Evolutionary conservation across 2,329 filamentous ascomycete genomes (phyloP), one percentile per base, ranked within the genome.

Genomic region (Calycina herbarum): DNA sequence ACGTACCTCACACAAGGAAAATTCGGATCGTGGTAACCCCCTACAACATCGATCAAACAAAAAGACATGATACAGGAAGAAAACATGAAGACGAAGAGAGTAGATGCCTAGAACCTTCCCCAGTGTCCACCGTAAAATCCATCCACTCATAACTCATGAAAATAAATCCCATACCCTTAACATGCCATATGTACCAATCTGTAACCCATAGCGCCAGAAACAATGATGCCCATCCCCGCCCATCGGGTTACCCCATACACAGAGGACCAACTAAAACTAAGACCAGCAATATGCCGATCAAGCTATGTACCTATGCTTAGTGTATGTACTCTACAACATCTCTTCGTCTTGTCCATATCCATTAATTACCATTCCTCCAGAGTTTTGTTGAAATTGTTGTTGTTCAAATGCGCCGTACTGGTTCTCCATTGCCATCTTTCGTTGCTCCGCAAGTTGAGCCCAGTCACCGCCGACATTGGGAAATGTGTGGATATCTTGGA

Each of bases 251-350:
- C 59, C 62, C 61, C 61, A 57, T 38, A 56, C 27, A 35, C 51
- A 27, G 40, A 63, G 63, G n/a, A 20, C 54, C 63, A 71, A 59
- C 66, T 67, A 68, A 68, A 65, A 67, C 64, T 64, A 70, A 20
- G 42, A 57, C 59, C 27, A 67, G 66, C 63, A 69, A 68, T 63
- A 65, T 69, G 67, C 33, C 64, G 71, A 62, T 48, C 33, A 35
- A 33, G 5, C 67, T 73, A 72, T 65, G 63, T 69, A 69, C 58
- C 68, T 64, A 69, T 68, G 62, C 59, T 61, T 29, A 45, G 58
- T 57, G 59, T 65, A 61, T 66, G 17, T 35, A 72, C 75, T 75
- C 63, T 75, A 76, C 72, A 75, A 67, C 74, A 76, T 76, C 64
- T 76, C 74, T 63, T 75, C 74, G 60, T 76, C 74, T 59, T 74